Base-by-base conservation (phyloP, 2,329 filamentous ascomycete species). In the Fusarium armeniacum region DNA sequence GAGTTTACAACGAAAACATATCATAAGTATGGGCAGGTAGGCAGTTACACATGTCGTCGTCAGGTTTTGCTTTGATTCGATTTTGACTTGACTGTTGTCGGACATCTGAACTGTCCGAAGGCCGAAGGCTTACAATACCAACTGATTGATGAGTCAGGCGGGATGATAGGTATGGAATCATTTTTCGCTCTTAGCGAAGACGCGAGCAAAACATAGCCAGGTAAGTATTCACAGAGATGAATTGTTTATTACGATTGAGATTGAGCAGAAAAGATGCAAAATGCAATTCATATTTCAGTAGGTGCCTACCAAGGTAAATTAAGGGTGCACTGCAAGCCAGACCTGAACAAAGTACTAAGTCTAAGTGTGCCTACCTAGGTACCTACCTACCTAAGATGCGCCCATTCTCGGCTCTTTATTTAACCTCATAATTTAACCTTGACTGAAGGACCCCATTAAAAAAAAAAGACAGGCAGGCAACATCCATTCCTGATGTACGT, bases 91-190 rank as follows among this genome's bases (percentile, higher is more conserved):
- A 28, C 63, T 62, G 62, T 52, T 38, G 32, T 61, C 62, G 62
- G 62, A 68, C 53, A 55, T 69, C 61, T 72, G 57, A 63, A 61
- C 41, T 65, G 61, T 58, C 72, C 72, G 72, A 73, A 74, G 62
- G 54, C 72, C 72, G 72, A 74, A 30, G 59, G 61, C 50, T 57
- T 46, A 58, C 58, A 61, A 71, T 54, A 72, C 67, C 70, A 67
- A 68, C 54, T 22, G 44, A 28, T 36, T 44, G 36, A 62, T 70
- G 72, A 74, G 65, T 74, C 72, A 74, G 58, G 33, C 24, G 28
- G 15, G 18, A 30, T 33, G 11, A 15, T 20, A 24, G 4, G 0
- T 35, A 28, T 58, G 44, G 33, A 56, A 47, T 40, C 32, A 40
- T 51, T 28, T 33, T 24, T 49, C 24, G 40, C 26, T 16, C 11